Base-by-base conservation (phyloP, 179 eudicot genomes). In the Silene vulgaris region DNA sequence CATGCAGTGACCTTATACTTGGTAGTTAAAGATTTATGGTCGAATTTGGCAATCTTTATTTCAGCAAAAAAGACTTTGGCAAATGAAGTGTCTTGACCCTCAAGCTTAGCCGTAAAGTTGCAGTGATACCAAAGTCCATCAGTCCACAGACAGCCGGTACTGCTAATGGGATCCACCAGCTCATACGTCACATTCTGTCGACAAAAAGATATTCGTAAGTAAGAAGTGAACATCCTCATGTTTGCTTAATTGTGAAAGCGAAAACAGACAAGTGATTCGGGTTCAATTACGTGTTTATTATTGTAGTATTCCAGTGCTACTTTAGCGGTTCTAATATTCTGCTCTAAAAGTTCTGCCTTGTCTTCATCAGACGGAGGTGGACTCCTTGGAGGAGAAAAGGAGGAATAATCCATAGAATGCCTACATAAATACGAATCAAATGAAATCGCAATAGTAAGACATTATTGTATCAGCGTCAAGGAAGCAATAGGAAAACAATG, bases 71-170 rank as follows among this genome's bases (percentile, higher is more conserved):
- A 61, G 11, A 61, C 8, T n/a, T 61, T 20, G 17, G 65, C 29
- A 6, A 6, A 61, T 61, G 65, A 4, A 61, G 3, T 21, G 19
- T 5, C 11, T 4, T 61, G 19, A 61, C 65, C 65, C 17, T 61
- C 29, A 17, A 9, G 65, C 65, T 61, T 61, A 19, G 65, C 65
- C 2, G 65, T 61, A 9, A 61, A 61, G 65, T 61, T 61, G 65
- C 28, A 6, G 17, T 61, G 65, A 61, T 6, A 19, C 65, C 65
- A 61, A 19, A 19, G 2, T 61, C 9, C 65, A 20, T 13, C 28
- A 29, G 32, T 3, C 23, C 23, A 61, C 28, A 19, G 19, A 19
- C 11, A 0, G 65, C 65, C 23, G 17, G 1, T 1, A 9, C 28
- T 12, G 28, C 6, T 20, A 19, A 61, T 8, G 16, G 65, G 65